Conservation (phyloP, 78 protist species). For the Dictyostelium intermedium region DNA sequence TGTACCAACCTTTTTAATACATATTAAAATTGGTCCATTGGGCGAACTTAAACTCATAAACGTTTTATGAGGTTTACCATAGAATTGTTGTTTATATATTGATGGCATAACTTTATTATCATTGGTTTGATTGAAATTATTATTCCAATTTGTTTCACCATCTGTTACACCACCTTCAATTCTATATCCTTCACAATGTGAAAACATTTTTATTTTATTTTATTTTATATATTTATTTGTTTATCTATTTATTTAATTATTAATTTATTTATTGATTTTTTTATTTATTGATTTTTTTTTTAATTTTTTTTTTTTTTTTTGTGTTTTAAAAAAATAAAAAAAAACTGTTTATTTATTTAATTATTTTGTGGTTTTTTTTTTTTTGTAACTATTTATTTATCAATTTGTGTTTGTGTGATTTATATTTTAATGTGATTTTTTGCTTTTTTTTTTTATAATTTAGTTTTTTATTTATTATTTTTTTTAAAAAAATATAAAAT, state of each 20-base stretch:
- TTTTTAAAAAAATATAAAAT: too few species aligned
- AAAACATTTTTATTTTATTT: slow-evolving; percentile 34
- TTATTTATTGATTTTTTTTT: too few species aligned
- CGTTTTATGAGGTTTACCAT: slow-evolving; percentile 35
- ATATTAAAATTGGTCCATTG: slow-evolving; percentile 23
- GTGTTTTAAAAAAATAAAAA: too few species aligned
- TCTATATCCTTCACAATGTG: slow-evolving; percentile 38
- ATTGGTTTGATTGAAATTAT: not conserved
- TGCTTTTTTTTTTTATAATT: too few species aligned
- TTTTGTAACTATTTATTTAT: too few species aligned
- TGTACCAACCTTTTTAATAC: not conserved
- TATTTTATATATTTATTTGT: not conserved
- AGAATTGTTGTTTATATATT: slow-evolving; percentile 44
- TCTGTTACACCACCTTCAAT: slow-evolving; percentile 64
- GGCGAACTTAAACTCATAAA: slow-evolving; percentile 49
- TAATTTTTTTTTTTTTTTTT: too few species aligned
- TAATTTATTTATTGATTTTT: not conserved
- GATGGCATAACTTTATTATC: slow-evolving; percentile 43
- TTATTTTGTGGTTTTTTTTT: too few species aligned
- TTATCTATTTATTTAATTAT: not conserved
- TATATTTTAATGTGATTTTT: too few species aligned
- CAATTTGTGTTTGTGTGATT: too few species aligned
- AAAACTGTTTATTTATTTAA: too few species aligned
- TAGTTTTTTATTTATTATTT: too few species aligned
- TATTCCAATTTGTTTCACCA: slow-evolving; percentile 32